Base-by-base conservation (phyloP, 805 yeast genomes). In the Saccharomycopsis synnaedendra region DNA sequence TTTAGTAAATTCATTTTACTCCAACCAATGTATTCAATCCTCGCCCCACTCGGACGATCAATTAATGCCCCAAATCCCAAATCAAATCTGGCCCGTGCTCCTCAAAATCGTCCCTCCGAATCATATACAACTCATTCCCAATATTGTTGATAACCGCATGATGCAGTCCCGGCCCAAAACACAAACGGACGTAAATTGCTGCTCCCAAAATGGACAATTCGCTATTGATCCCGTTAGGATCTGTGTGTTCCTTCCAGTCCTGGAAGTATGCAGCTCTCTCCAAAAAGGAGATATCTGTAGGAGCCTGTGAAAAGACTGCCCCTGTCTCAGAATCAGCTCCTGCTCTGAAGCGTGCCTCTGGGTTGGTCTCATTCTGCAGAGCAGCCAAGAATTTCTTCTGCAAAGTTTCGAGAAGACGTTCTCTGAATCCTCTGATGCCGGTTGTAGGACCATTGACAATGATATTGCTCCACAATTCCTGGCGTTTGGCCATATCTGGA, bases 231-330 rank as follows among this genome's bases (percentile, higher is more conserved):
- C 51, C 64, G 5, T 27, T n/a, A 27, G 38, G 36, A 32, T 46
- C 47, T 10, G 28, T 41, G 8, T 37, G n/a, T 61, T 77, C 78
- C 65, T 89, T 89, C 97, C 97, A 90, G 55, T 86, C 95, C 1
- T 95, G 85, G 65, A 90, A 90, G 63, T 90, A 89, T 48, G 90
- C 97, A 0, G 96, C 94, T 62, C 78, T 74, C 57, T 82, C 81
- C 30, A 80, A 78, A 44, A 78, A 60, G 55, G 75, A 78, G 48
- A 89, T 74, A 9, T 79, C 69, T n/a, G 80, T 78, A 28, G 97
- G 97, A 2, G 82, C 88, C 65, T 90, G 97, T 44, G 71, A 63
- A 52, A 72, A 65, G 41, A 56, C 63, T 6, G 58, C 45, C 3
- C 50, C 39, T 5, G 33, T 35, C 5, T 50, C 50, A 31, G 57